phyloP scores from a whole-genome alignment of 2,329 filamentous ascomycete species.

The Fusarium sp. region DNA sequence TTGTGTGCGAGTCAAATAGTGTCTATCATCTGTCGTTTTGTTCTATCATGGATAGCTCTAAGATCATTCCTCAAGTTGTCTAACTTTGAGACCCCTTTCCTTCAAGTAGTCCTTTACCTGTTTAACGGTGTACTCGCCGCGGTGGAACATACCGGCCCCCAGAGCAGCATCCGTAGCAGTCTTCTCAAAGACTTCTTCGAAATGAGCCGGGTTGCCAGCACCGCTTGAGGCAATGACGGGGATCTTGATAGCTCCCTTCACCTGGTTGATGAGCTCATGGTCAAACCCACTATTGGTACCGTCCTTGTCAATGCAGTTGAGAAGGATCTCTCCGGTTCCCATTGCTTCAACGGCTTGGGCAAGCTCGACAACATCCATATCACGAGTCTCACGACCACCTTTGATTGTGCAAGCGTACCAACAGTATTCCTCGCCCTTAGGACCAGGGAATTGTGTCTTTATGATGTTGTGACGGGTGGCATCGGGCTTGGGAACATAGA shows the following conservation, averaged over 20 bases:
- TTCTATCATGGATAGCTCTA: constrained; percentile 16
- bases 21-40: constrained; percentile 7
- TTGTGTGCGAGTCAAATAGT: neutral
- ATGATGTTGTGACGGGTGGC: constrained; percentile 79
- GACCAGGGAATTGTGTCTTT: constrained; percentile 73
- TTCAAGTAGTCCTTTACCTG: constrained; percentile 88
- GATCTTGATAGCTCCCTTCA: constrained; percentile 87
- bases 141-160: constrained; percentile 97
- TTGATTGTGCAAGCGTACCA: constrained; percentile 99
- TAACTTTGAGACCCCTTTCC: constrained; percentile 76
- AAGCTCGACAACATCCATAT: constrained; percentile 91
- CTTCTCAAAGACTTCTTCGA: constrained; percentile 86
- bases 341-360: constrained; percentile 91
- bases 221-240: constrained; percentile 96
- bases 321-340: constrained; percentile 90
- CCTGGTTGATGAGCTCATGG: constrained; percentile 85
- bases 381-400: constrained; percentile 91
- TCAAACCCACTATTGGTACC: constrained; percentile 96
- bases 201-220: constrained; percentile 86
- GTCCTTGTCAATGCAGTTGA: constrained; percentile 98
- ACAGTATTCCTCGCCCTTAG: constrained; percentile 80
- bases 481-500: constrained; percentile 79
- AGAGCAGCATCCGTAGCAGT: constrained; percentile 91
- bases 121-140: constrained; percentile 91
- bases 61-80: constrained; percentile 72